Base-by-base conservation (phyloP, 2,329 filamentous ascomycete genomes). In the Mycosphaerella arachidis region DNA sequence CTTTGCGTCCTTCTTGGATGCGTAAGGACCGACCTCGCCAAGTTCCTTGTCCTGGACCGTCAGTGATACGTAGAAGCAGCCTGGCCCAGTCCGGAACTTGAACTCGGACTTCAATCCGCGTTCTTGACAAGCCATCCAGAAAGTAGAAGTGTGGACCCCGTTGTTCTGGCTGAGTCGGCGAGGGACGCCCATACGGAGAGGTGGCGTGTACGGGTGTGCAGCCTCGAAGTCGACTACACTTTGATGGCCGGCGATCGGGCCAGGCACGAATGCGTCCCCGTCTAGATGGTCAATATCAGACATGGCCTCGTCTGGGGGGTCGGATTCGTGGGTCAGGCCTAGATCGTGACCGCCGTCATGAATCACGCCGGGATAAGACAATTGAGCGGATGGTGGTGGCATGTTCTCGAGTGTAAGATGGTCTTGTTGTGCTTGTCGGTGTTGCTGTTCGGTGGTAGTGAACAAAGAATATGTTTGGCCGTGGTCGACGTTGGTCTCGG, bases 1-100 rank as follows among this genome's bases (percentile, higher is more conserved):
- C 58, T 76, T 78, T 0, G 75, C 77, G 53, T 76, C 74, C 59
- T 75, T 75, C 68, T 80, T 79, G 43, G 68, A 75, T 7, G 66
- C 64, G 62, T 70, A 77, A 16, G 63, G 66, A 2, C 68, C 69
- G 7, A 66, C 66, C 4, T 63, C 62, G 20, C 72, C 27, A 20
- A 69, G 60, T 12, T 68, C 48, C 18, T 57, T 6, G 20, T 57
- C 56, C 45, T 64, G 46, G 48, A 67, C 45, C 31, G 24, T 37
- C 20, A 65, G 53, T n/a, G 55, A 57, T 2, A 60, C 62, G 29
- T 55, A 37, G 60, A 65, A 67, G 24, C 62, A 60, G 8, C 53
- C 55, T 48, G 57, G 20, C 18, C 60, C 56, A 1, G 57, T 52
- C 54, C 57, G 52, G 37, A 50, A 66, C 6, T 31, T 55, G 46